A percentile compares a stretch with the other conserved stretches of the same genome.
phyloP scores from a whole-genome alignment of 768 basidiomycete genomes.

The Mycena metata region DNA sequence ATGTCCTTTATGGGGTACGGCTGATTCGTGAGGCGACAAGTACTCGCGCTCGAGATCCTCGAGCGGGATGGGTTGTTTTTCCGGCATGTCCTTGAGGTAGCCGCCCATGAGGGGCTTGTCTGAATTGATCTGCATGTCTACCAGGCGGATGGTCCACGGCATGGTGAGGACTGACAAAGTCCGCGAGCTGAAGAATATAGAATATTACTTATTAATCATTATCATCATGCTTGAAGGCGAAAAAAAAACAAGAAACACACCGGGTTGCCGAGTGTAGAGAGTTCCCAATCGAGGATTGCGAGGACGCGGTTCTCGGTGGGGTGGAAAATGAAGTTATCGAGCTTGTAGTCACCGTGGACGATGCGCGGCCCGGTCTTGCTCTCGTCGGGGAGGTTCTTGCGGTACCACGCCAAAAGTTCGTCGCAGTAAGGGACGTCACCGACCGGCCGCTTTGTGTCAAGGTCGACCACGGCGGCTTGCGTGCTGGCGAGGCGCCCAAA shows the following conservation, averaged over 20 bases:
- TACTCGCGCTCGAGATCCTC: slow-evolving; percentile 87
- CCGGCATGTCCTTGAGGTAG: slow-evolving; percentile 69
- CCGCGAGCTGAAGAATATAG: slow-evolving; percentile 74
- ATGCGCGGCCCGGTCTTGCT: slow-evolving; percentile 79
- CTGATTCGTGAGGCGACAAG: slow-evolving; percentile 72
- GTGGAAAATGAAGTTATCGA: slow-evolving; percentile 97
- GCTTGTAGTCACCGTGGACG: slow-evolving; percentile 97
- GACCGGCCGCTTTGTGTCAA: slow-evolving; percentile 68
- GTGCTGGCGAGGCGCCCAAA: slow-evolving; percentile 84
- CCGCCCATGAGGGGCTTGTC: slow-evolving; percentile 56
- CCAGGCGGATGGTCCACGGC: slow-evolving; percentile 77
- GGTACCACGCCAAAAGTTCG: slow-evolving; percentile 84
- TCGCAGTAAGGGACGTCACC: slow-evolving; percentile 84
- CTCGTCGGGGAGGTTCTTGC: slow-evolving; percentile 81
- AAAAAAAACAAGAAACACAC: slow-evolving; percentile 56
- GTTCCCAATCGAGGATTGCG: slow-evolving; percentile 97
- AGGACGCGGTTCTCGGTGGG: slow-evolving; percentile 92
- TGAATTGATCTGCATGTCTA: slow-evolving; percentile 49
- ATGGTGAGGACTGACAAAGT: slow-evolving; percentile 92
- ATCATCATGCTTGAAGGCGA: no score
- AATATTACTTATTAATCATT: no score
- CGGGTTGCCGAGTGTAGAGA: slow-evolving; percentile 94
- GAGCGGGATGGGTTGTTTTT: slow-evolving; percentile 71
- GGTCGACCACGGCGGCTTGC: slow-evolving; percentile 78
- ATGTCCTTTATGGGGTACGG: slow-evolving; percentile 85